These are phyloP conservation scores for Coleophoma eucalyptorum DNA, from an alignment of 2,329 filamentous ascomycete species.

Conservation along the genomic window DNA sequence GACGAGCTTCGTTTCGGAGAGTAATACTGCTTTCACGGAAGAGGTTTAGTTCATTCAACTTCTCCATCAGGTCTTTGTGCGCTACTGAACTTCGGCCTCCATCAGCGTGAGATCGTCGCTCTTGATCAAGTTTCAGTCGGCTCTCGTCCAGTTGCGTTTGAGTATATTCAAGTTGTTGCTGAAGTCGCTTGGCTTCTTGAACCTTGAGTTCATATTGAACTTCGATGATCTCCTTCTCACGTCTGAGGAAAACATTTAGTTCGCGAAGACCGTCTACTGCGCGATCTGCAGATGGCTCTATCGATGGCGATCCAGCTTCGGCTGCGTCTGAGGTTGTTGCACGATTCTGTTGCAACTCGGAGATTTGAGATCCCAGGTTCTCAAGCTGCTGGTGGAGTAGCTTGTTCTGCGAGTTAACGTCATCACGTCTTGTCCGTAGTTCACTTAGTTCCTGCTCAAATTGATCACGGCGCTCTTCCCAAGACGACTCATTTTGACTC, in stretches of 20 bases:
- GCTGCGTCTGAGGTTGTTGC: conserved; percentile 48
- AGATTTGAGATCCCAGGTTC: conserved; percentile 74
- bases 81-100: conserved; percentile 69
- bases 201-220: conserved; percentile 90
- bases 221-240: conserved; percentile 96
- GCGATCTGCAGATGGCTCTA: conserved; percentile 43
- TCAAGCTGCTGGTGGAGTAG: conserved; percentile 88
- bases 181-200: conserved; percentile 82
- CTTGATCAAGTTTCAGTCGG: conserved; percentile 84
- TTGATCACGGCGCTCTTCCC: conserved; percentile 75
- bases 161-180: conserved; percentile 84
- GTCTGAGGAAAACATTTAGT: conserved; percentile 84
- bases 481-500: conserved; percentile 78
- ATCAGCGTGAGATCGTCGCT: conserved; percentile 73
- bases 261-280: conserved; percentile 78
- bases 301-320: conserved; percentile 33
- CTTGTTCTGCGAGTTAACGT: conserved; percentile 85
- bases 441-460: conserved; percentile 84
- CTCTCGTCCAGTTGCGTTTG: conserved; percentile 87
- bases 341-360: conserved; percentile 73
- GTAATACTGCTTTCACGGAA: conserved; percentile 94
- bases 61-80: conserved; percentile 89
- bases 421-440: conserved; percentile 73
- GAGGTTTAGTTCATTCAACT: conserved; percentile 90
- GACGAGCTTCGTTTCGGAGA: conserved; percentile 79